Base-by-base conservation (phyloP, 148 eudicot genomes). In the Persicaria maculosa region DNA sequence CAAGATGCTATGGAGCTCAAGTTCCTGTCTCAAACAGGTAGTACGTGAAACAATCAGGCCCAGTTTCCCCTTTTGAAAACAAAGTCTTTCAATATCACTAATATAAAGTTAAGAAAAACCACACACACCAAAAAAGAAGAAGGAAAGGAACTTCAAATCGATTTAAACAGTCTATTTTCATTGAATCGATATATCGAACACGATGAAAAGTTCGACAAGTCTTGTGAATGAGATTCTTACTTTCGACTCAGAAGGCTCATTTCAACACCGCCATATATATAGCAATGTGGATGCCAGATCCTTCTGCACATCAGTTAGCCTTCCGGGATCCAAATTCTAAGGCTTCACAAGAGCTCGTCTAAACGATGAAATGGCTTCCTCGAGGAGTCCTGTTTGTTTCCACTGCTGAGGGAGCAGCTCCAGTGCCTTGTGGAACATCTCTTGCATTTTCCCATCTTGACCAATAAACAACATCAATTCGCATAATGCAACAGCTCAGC, bases 391-490 rank as follows among this genome's bases (percentile, higher is more conserved):
- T 50, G 90, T 84, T 47, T 86, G 83, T 75, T 87, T 81, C 88
- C 97, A 95, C 54, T 92, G 77, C 77, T 88, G 80, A n/a, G 98
- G 98, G 76, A 95, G 97, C 75, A 88, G 77, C 76, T 92, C 96
- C 6, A 95, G 83, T 46, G 98, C 90, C 79, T 82, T 87, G 84
- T 95, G 98, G 81, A 64, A 88, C 84, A 85, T 90, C 71, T 92
- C 98, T 76, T 86, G 90, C 82, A 92, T 81, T 76, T 89, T 92
- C 52, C 73, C 75, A 48, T 90, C 91, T 75, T 84, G 86, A 43
- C 47, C 71, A 1, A 83, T 71, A 22, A 22, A 22, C 25, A 22
- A 22, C 25, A 22, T 22, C 25, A 22, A 22, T 0, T 22, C 25
- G 25, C 25, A 22, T 22, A 22, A 22, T 22, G 25, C 25, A 22